phyloP scores from a whole-genome alignment of 2,329 filamentous ascomycete species.

The Pseudocercospora macadamiae region DNA sequence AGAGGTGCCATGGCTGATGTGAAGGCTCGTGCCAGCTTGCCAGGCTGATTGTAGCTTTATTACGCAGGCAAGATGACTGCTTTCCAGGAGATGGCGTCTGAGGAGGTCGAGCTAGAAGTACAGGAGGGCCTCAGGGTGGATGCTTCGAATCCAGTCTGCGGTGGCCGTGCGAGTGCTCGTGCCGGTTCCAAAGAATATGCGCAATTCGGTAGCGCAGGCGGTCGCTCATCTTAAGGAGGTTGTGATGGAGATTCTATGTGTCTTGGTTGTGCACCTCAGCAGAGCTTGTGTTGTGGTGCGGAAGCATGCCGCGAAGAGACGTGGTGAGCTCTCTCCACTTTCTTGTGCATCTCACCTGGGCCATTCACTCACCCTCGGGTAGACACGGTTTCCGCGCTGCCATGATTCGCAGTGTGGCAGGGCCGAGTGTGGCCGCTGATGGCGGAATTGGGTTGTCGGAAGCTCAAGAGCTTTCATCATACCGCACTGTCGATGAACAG shows the following conservation, averaged over 20 bases:
- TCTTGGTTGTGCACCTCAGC: too few species aligned
- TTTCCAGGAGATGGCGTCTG: too few species aligned
- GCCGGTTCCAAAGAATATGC: background rate
- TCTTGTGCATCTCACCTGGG: too few species aligned
- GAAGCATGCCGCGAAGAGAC: background rate
- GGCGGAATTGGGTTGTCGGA: background rate
- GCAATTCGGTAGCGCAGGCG: background rate
- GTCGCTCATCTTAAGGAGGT: background rate
- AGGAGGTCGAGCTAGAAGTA: too few species aligned
- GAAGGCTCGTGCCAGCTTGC: background rate
- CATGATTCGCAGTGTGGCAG: background rate
- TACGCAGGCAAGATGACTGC: background rate
- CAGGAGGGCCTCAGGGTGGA: background rate
- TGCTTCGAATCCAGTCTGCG: background rate
- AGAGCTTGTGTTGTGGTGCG: background rate
- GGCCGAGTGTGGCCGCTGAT: background rate
- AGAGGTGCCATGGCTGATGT: slow-evolving; percentile 35
- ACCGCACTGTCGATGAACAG: background rate
- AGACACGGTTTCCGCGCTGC: background rate
- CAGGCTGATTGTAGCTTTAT: background rate
- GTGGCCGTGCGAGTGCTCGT: background rate
- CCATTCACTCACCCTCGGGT: too few species aligned
- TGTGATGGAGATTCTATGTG: background rate
- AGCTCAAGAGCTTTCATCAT: background rate
- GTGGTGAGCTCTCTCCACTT: slow-evolving; percentile 1